A percentile compares a stretch with the other conserved stretches of the same genome.
These are phyloP conservation scores for Fraxinus quadrangulata DNA, from an alignment of 257 asterid genomes.

Conservation along the genomic window DNA sequence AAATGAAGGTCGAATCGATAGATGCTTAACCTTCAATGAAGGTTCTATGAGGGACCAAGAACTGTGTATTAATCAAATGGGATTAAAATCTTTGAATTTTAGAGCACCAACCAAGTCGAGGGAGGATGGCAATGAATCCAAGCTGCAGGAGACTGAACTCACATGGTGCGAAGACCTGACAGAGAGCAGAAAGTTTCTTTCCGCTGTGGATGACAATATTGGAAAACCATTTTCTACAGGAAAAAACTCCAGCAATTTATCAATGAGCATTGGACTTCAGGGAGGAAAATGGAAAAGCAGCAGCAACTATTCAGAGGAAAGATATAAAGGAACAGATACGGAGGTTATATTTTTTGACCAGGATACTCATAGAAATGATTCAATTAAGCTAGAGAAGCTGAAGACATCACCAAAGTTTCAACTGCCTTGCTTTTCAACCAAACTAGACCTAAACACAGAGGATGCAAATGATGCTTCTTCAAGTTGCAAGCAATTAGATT, in stretches of 20 bases:
- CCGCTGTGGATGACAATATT: slow-evolving; percentile 33
- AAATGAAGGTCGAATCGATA: slow-evolving; percentile 61
- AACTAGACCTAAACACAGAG: slow-evolving; percentile 69
- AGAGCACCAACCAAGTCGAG: slow-evolving; percentile 32
- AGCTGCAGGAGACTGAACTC: slow-evolving; percentile 34
- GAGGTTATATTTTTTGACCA: slow-evolving; percentile 32
- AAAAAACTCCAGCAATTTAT: slow-evolving; percentile 42
- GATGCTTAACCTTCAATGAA: slow-evolving; percentile 68
- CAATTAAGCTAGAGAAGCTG: slow-evolving; percentile 35
- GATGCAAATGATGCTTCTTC: slow-evolving; percentile 49
- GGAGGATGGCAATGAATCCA: slow-evolving; percentile 30
- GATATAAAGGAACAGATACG: slow-evolving; percentile 31
- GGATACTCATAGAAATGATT: slow-evolving; percentile 19
- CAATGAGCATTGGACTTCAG: slow-evolving; percentile 70
- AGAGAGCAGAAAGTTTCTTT: slow-evolving; percentile 34
- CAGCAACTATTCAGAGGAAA: slow-evolving; percentile 34
- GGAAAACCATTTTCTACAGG: slow-evolving; percentile 34
- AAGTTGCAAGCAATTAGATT: slow-evolving; percentile 64
- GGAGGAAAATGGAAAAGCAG: slow-evolving; percentile 45
- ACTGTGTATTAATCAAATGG: slow-evolving; percentile 45
- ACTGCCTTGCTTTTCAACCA: slow-evolving; percentile 45
- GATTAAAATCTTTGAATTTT: slow-evolving; percentile 34
- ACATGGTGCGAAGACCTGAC: slow-evolving; percentile 57
- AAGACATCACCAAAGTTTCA: slow-evolving; percentile 43
- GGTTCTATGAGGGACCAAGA: slow-evolving; percentile 55